phyloP scores from a whole-genome alignment of 169 alveolate genomes.

The Eimeria zaria region DNA sequence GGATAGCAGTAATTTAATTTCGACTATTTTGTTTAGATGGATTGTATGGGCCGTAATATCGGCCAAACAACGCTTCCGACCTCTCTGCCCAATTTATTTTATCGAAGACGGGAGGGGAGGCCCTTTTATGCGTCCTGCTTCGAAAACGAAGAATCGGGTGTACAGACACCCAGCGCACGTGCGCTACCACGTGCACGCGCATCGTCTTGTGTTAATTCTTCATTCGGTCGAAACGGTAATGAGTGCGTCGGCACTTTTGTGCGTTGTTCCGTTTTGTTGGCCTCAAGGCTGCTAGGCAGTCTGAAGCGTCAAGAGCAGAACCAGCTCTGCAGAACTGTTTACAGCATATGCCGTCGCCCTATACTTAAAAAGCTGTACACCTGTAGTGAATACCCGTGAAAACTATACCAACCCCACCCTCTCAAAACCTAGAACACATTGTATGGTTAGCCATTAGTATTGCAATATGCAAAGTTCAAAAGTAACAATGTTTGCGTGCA shows the following conservation, averaged over 20 bases:
- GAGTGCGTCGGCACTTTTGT: not conserved
- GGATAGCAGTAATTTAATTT: not conserved
- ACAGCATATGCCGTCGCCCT: not conserved
- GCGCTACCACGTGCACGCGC: no score
- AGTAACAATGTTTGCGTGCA: not conserved
- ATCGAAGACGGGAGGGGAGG: not conserved
- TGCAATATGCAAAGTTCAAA: not conserved
- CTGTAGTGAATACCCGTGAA: not conserved
- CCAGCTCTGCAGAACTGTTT: not conserved
- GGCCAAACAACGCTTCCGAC: not conserved
- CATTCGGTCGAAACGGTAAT: not conserved
- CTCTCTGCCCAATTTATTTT: constrained; percentile 8
- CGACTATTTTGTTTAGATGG: not conserved
- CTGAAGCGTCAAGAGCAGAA: not conserved
- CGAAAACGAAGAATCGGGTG: not conserved
- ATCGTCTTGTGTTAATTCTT: not conserved
- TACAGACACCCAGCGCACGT: not conserved
- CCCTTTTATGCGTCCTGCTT: not conserved
- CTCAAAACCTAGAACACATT: not conserved
- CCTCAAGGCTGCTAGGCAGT: not conserved
- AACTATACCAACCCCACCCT: not conserved
- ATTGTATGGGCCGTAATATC: not conserved
- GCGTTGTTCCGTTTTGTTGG: not conserved
- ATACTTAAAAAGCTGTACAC: not conserved
- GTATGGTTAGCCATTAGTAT: not conserved